Conservation (phyloP, 2,329 filamentous ascomycete species). For the Aspergillus sp. region DNA sequence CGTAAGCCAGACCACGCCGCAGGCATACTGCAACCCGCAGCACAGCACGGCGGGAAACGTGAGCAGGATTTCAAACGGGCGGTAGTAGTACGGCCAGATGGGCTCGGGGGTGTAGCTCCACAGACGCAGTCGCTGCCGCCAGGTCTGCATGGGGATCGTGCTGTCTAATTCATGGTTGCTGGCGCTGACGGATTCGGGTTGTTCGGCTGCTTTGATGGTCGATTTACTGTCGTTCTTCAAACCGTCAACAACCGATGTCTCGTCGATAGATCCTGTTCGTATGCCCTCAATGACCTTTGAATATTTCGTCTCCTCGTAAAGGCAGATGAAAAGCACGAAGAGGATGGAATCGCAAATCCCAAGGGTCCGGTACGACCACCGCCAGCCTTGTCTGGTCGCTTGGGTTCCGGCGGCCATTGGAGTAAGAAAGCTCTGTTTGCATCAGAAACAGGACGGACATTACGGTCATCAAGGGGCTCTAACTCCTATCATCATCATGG, state of each 20-base stretch:
- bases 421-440: slow-evolving; percentile 26
- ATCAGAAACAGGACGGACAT: background rate
- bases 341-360: slow-evolving; percentile 29
- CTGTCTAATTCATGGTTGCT: slow-evolving; percentile 23
- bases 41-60: slow-evolving; percentile 42
- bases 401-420: slow-evolving; percentile 35
- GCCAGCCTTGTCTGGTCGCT: slow-evolving; percentile 32
- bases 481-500: slow-evolving; percentile 36
- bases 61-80: slow-evolving; percentile 29
- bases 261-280: background rate
- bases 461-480: slow-evolving; percentile 17
- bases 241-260: background rate
- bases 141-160: slow-evolving; percentile 24
- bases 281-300: slow-evolving; percentile 16
- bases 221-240: slow-evolving; percentile 8
- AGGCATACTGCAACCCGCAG: slow-evolving; percentile 40
- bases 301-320: slow-evolving; percentile 40
- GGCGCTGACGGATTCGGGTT: slow-evolving; percentile 6
- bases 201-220: slow-evolving; percentile 1
- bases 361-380: slow-evolving; percentile 35
- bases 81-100: slow-evolving; percentile 30
- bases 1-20: slow-evolving; percentile 36
- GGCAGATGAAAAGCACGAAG: slow-evolving; percentile 29
- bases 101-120: slow-evolving; percentile 23
- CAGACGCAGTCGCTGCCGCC: slow-evolving; percentile 24